Evolutionary conservation across 2,329 filamentous ascomycete genomes (phyloP), one percentile per base, ranked within the genome.

Genomic region (Fusarium torreyae): DNA sequence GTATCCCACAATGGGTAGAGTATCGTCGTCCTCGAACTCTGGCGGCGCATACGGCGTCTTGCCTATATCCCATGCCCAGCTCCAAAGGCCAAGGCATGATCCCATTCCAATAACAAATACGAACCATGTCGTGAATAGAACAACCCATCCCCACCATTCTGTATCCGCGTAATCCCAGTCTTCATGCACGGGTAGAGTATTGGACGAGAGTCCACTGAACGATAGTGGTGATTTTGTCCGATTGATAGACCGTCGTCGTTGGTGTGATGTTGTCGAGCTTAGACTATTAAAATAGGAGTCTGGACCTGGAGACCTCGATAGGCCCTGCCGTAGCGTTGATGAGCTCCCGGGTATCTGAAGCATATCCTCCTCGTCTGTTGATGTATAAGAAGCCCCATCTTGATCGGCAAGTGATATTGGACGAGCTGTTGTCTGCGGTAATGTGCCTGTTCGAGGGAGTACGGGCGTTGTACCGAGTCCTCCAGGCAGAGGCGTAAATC

Each of bases 61-160:
- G 45, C 95, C 95, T 3, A 98, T 95, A 82, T 98, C 95, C 96
- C 96, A 99, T 4, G 96, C 96, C 96, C 96, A 99, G 79, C 91
- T 96, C 96, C 96, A 99, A 22, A 98, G 89, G 22, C 92, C 95
- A 45, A 98, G 86, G 78, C 94, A 98, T 51, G 93, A 97, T 54
- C 96, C 96, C 92, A 99, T 98, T 33, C 96, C 96, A 1, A 96
- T 89, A 20, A 98, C 94, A 78, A 99, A 98, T 26, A 98, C 94
- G 44, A 97, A 83, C 96, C 97, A 99, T 0, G 97, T 99, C 46
- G 93, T 91, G 40, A 92, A 83, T 33, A 99, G 84, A 48, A 99
- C 91, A 9, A 97, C 91, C 94, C 95, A 99, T 1, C 96, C 96
- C 95, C 96, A 99, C 90, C 93, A 97, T 75, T 96, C 94, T 1